A percentile compares a stretch with the other conserved stretches of the same genome.
These are phyloP conservation scores for Arthroderma sp. DNA, from an alignment of 2,329 filamentous ascomycete species.

Conservation along the genomic window DNA sequence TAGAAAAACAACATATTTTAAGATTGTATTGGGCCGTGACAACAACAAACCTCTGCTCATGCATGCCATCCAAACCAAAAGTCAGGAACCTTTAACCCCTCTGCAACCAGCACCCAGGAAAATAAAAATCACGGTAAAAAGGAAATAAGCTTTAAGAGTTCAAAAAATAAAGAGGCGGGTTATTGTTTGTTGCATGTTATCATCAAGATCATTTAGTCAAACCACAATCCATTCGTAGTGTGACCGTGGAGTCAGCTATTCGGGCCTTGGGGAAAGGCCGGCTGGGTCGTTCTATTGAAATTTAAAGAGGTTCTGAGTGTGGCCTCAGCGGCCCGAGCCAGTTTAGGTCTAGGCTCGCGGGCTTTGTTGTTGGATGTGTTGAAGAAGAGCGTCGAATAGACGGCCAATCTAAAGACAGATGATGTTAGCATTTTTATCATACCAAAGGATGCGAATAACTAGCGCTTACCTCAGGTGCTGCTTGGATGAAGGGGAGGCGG, in stretches of 20 bases:
- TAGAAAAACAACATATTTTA: slow-evolving; percentile 2
- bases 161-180: too few relatives aligned
- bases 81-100: slow-evolving; percentile 5
- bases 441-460: neutral
- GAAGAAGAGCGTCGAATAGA: slow-evolving; percentile 32
- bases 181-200: too few relatives aligned
- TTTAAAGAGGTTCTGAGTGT: neutral
- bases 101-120: slow-evolving; percentile 8
- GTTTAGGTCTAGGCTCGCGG: slow-evolving; percentile 20
- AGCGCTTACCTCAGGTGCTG: slow-evolving; percentile 60
- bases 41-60: slow-evolving; percentile 11
- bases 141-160: too few relatives aligned
- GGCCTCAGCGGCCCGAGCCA: neutral
- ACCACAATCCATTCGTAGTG: too few relatives aligned
- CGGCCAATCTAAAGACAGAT: slow-evolving; percentile 25
- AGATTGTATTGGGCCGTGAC: slow-evolving; percentile 6
- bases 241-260: too few relatives aligned
- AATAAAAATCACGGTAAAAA: neutral
- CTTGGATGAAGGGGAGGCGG: slow-evolving; percentile 82
- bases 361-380: slow-evolving; percentile 36
- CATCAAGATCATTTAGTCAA: too few relatives aligned
- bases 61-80: slow-evolving; percentile 10
- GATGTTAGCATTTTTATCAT: slow-evolving; percentile 3
- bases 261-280: too few relatives aligned
- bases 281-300: neutral